Base-by-base conservation (phyloP, 768 basidiomycete species). In the Tubosaeta sp. region DNA sequence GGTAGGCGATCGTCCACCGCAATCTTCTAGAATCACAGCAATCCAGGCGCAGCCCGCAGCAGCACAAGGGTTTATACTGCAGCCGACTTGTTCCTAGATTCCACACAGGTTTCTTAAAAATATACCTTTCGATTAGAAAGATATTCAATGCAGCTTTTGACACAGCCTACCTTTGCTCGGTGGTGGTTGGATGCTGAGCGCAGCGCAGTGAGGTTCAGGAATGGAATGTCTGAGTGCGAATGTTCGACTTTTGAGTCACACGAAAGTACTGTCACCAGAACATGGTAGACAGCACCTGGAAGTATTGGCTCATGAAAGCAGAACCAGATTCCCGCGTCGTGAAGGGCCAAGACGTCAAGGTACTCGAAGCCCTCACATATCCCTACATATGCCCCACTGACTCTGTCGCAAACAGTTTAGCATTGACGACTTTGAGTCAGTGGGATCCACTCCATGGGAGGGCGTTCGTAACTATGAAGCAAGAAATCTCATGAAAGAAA, bases 341-440 rank as follows among this genome's bases (percentile, higher is more conserved):
- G 38, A 93, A 90, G 66, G 90, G 90, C 39, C 88, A 85, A 59
- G 90, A 94, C 55, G 88, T 94, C 57, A 91, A 88, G 77, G 90
- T 75, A 57, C 41, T 69, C 9, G 27, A 27, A 9, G 1, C 9
- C 36, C 29, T 19, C 46, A n/a, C 31, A 14, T 16, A 14, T 27
- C 13, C 11, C 31, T 21, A 18, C 31, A 27, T 29, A 32, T 18
- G 3, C 39, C 22, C 29, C 25, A 53, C 22, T 4, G 31, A 39
- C 39, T 51, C 24, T 51, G 14, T 19, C 49, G 32, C 7, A n/a
- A n/a, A 50, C 58, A 90, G 88, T 93, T 93, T 62, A 88, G 86
- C 53, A 82, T 93, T 7, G 89, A 91, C 54, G 90, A 93, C 66
- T 90, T 93, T 62, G 90, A 92, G 67, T 55, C 73, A 8, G 77